Conservation (phyloP, 208 protist species). For the Leishmania aethiopica region DNA sequence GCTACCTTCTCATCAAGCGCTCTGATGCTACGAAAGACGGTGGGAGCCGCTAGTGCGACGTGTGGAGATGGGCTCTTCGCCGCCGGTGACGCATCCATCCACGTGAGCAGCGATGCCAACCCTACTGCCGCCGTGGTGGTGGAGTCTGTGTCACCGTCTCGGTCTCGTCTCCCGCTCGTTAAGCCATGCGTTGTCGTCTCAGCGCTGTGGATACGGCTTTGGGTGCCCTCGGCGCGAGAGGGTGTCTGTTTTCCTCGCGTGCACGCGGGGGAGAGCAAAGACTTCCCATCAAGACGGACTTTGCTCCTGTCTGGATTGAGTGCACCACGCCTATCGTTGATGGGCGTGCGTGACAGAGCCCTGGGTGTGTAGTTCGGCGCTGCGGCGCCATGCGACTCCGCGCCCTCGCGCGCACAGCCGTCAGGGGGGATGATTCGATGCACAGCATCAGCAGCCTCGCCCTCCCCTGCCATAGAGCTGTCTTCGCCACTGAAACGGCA, state of each 20-base stretch:
- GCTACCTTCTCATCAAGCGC: background rate
- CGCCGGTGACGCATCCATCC: background rate
- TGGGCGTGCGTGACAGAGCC: background rate
- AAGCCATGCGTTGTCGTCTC: background rate
- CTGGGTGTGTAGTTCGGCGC: background rate
- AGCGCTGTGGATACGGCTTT: background rate
- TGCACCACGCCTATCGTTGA: background rate
- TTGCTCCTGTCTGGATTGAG: background rate
- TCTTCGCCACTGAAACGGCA: background rate
- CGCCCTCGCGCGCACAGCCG: background rate
- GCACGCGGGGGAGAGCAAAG: background rate
- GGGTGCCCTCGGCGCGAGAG: background rate
- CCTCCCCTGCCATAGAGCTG: background rate
- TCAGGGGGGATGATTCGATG: too few relatives aligned
- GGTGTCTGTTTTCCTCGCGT: background rate
- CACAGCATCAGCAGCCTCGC: background rate
- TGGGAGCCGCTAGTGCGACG: background rate
- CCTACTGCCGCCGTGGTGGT: background rate
- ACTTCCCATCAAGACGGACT: background rate
- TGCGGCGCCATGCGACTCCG: background rate
- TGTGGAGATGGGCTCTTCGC: background rate
- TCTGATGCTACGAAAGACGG: background rate
- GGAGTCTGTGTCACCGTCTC: slow-evolving; percentile 6
- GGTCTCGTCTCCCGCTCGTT: slow-evolving; percentile 6
- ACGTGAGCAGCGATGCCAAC: background rate